phyloP scores from a whole-genome alignment of 2,329 filamentous ascomycete species.

The Aspergillus sp. region DNA sequence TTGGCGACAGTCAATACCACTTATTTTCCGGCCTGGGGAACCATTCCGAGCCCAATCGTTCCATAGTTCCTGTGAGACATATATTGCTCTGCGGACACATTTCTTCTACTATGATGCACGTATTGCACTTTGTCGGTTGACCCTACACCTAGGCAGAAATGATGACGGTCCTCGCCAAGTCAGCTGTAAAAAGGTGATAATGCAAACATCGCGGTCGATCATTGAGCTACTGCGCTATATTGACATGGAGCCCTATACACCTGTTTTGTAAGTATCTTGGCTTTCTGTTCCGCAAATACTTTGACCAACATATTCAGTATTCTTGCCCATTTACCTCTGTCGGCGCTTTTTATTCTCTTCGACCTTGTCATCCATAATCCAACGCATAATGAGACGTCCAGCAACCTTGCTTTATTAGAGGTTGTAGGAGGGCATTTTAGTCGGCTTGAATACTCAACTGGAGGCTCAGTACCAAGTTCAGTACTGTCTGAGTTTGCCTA shows the following conservation, averaged over 20 bases:
- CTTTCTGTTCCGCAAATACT: neutral
- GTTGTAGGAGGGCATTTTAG: conserved; percentile 42
- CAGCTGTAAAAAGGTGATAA: conserved; percentile 19
- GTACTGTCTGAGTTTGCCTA: too few species aligned
- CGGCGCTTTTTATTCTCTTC: conserved; percentile 38
- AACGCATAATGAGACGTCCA: conserved; percentile 26
- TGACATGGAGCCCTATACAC: conserved; percentile 27
- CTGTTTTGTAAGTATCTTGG: conserved; percentile 26
- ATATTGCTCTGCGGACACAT: conserved; percentile 20
- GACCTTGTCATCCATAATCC: conserved; percentile 39
- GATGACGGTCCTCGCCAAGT: conserved; percentile 2
- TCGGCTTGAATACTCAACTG: conserved; percentile 25
- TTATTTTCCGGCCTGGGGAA: conserved; percentile 24
- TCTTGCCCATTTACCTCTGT: conserved; percentile 32
- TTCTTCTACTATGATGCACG: conserved; percentile 27
- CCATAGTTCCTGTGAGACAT: conserved; percentile 7
- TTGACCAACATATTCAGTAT: conserved; percentile 11
- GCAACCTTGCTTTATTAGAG: conserved; percentile 38
- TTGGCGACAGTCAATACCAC: conserved; percentile 27
- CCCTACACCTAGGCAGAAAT: conserved; percentile 12
- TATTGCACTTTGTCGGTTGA: conserved; percentile 27
- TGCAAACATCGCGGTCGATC: conserved; percentile 26
- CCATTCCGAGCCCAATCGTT: conserved; percentile 12
- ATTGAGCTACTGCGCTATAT: conserved; percentile 31
- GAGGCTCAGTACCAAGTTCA: too few species aligned